These are phyloP conservation scores for Strigomonas culicis DNA, from an alignment of 208 protist genomes.

Conservation along the genomic window DNA sequence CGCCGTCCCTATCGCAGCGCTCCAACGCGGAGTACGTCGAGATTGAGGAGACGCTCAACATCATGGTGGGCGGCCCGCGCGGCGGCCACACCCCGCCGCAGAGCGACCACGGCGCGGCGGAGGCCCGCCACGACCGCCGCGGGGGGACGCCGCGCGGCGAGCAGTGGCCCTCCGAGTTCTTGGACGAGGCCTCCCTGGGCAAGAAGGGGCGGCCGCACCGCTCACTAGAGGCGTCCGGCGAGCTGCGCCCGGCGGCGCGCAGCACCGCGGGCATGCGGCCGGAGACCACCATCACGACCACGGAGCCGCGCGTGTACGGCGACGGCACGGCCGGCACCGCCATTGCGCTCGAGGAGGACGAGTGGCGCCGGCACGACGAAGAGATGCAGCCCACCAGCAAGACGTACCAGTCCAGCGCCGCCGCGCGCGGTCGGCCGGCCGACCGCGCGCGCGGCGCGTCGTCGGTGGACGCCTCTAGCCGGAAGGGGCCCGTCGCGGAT, in stretches of 20 bases:
- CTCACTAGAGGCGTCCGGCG: slow-evolving; percentile 15
- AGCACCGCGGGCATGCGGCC: not conserved
- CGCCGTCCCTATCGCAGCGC: slow-evolving; percentile 6
- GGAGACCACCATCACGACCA: not conserved
- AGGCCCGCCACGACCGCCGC: not conserved
- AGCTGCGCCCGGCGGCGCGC: not conserved
- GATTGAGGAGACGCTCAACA: slow-evolving; percentile 27
- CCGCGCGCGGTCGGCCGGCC: not conserved
- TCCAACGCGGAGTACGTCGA: slow-evolving; percentile 15
- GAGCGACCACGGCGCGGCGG: not conserved
- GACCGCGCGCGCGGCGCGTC: not conserved
- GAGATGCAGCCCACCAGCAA: not conserved
- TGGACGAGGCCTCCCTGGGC: slow-evolving; percentile 25
- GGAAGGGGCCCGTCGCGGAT: slow-evolving; percentile 6
- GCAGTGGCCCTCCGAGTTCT: slow-evolving; percentile 28
- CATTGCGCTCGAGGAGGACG: slow-evolving; percentile 11
- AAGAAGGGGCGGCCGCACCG: slow-evolving; percentile 34
- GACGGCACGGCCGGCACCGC: not conserved
- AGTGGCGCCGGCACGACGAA: not conserved
- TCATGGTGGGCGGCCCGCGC: slow-evolving; percentile 5
- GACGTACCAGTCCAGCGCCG: slow-evolving; percentile 22
- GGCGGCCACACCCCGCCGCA: not conserved
- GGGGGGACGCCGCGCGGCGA: not conserved
- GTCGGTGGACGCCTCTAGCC: not conserved
- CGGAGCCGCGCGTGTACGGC: not conserved